Percentiles rank a stretch among this genome's conserved stretches.
Conservation (phyloP, 192 early-diverging fungal genomes). For the Coemansia sp. region DNA sequence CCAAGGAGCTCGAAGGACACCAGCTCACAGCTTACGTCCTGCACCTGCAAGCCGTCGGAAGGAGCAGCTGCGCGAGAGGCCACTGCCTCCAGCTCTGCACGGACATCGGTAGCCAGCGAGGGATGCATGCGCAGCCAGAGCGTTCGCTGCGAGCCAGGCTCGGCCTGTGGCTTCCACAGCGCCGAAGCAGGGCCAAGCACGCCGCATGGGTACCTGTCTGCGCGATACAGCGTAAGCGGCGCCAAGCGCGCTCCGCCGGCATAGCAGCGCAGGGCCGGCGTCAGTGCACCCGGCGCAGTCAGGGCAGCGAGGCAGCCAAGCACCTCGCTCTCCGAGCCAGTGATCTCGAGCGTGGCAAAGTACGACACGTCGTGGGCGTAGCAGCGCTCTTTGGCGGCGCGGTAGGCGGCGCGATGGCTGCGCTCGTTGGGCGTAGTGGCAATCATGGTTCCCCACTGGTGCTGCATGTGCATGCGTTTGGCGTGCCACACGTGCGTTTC, state of each 20-base stretch:
- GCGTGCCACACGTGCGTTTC: conserved; percentile 99
- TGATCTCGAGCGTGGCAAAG: conserved; percentile 66
- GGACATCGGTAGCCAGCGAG: conserved; percentile 54
- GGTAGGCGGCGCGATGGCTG: conserved; percentile 68
- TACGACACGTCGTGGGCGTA: conserved; percentile 87
- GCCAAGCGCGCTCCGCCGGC: conserved; percentile 17
- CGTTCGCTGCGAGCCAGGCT: conserved; percentile 24
- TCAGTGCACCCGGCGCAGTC: conserved; percentile 53
- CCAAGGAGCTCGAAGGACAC: conserved; percentile 86
- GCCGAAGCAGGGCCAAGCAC: conserved; percentile 71
- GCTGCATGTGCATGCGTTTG: conserved; percentile 93
- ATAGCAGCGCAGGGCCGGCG: conserved; percentile 9
- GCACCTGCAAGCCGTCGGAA: conserved; percentile 14
- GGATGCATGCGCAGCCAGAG: conserved; percentile 87
- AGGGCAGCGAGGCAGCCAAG: conserved; percentile 53
- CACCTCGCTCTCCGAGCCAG: conserved; percentile 56
- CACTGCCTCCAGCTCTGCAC: conserved; percentile 24
- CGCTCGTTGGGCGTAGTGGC: conserved; percentile 85
- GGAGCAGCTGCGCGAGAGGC: not conserved
- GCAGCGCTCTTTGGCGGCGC: conserved; percentile 71
- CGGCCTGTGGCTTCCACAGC: conserved; percentile 65
- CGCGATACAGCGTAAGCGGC: conserved; percentile 40
- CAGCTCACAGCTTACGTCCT: conserved; percentile 59
- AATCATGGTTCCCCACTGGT: conserved; percentile 68
- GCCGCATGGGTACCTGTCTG: conserved; percentile 27